Evolutionary conservation across 1,139 yeast species (phyloP).

Genomic region (Debaryomyces fabryi): DNA sequence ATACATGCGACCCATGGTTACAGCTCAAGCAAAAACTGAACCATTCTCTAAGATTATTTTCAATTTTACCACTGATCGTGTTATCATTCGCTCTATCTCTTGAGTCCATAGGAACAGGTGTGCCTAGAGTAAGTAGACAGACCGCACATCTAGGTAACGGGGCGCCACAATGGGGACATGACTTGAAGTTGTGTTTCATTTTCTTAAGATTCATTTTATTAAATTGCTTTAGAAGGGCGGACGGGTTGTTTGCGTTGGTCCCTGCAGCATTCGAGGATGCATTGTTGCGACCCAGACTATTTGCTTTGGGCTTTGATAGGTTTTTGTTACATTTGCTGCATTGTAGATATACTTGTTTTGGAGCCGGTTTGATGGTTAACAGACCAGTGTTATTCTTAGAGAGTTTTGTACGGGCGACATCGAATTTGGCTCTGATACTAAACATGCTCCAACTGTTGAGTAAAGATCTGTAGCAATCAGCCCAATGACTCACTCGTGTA

Average conservation of each 20-base stretch:
- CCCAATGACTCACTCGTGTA: slow-evolving; percentile 74
- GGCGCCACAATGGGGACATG: slow-evolving; percentile 85
- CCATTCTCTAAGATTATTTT: slow-evolving; percentile 62
- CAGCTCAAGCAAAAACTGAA: slow-evolving; percentile 90
- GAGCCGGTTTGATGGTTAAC: slow-evolving; percentile 52
- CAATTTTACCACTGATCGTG: slow-evolving; percentile 25
- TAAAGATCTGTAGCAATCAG: slow-evolving; percentile 68
- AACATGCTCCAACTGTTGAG: slow-evolving; percentile 87
- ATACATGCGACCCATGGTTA: slow-evolving; percentile 92
- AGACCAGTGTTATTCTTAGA: slow-evolving; percentile 57
- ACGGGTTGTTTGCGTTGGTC: slow-evolving; percentile 22
- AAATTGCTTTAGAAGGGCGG: slow-evolving; percentile 42
- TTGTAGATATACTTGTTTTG: slow-evolving; percentile 78
- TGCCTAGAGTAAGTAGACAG: slow-evolving; percentile 80
- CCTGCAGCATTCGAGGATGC: slow-evolving; percentile 7
- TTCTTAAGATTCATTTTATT: slow-evolving; percentile 30
- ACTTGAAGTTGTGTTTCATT: slow-evolving; percentile 30
- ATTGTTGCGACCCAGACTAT: slow-evolving; percentile 11
- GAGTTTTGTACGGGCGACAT: slow-evolving; percentile 71
- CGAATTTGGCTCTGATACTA: slow-evolving; percentile 77
- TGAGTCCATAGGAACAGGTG: slow-evolving; percentile 54
- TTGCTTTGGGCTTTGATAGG: slow-evolving; percentile 41
- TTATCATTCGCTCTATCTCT: slow-evolving; percentile 20
- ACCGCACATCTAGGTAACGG: slow-evolving; percentile 93
- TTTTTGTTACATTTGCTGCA: slow-evolving; percentile 82